Base-by-base conservation (phyloP, 345 rosid genomes). In the Aquilaria yunnanensis region DNA sequence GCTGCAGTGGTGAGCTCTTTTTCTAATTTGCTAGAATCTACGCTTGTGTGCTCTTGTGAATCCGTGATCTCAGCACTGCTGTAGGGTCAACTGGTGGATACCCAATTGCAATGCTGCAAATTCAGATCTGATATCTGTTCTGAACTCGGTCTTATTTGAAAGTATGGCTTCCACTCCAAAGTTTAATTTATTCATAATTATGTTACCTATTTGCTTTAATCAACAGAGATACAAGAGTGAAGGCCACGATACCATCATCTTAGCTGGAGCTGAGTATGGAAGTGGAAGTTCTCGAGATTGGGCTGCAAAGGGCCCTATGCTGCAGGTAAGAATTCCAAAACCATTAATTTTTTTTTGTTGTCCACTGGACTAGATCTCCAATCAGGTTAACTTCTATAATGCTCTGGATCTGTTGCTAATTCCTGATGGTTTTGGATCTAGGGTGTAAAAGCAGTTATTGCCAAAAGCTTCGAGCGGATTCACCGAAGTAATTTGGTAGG, bases 251-350 rank as follows among this genome's bases (percentile, higher is more conserved):
- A 90, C 90, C 32, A 64, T 87, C 51, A 84, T 90, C 62, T 77
- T 91, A 83, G 96, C 94, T 34, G 94, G 97, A 65, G 90, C 92
- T 11, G 97, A 91, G 78, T 91, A 88, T 71, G 97, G 96, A 57
- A 84, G 96, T 72, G 97, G 97, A 72, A 91, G 97, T 75, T 91
- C 97, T 68, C 93, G 96, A n/a, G 97, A 88, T 68, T 91, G 97
- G 97, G 97, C 97, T 72, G 97, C 97, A 37, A 91, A 91, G 88
- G 97, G 97, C 70, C 96, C 97, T 46, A 86, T 78, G 88, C 80
- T 88, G 65, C 83, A 86, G 92, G 96, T 91, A 75, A 30, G 69
- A 52, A 63, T 41, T 57, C 56, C 58, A 12, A 12, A 13, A 33
- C 12, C 13, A n/a, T 37, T 37, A 37, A 37, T 34, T 49, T 41